Percentiles rank a stretch among this genome's conserved stretches.
Evolutionary conservation across 495 filamentous ascomycete species (phyloP).

Genomic region (Cenococcum geophilum): DNA sequence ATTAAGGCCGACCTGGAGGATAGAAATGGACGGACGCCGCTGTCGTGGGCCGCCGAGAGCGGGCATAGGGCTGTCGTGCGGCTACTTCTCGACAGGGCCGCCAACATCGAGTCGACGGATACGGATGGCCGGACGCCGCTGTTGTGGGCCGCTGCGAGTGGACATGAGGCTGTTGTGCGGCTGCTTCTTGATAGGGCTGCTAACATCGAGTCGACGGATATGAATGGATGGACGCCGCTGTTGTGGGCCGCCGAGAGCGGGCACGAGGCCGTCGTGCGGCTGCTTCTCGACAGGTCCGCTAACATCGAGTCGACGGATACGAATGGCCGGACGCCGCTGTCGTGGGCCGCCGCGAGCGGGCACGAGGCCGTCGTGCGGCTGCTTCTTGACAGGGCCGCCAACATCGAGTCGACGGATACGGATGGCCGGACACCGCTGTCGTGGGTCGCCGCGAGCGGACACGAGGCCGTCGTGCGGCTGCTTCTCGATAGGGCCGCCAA

Average conservation of each 20-base stretch:
- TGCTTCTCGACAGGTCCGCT: background rate
- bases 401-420: background rate
- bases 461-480: background rate
- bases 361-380: background rate
- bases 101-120: background rate
- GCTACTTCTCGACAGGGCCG: background rate
- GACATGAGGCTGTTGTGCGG: background rate
- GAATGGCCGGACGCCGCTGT: too few relatives aligned
- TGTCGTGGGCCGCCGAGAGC: background rate
- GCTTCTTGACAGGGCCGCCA: background rate
- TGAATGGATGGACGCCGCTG: background rate
- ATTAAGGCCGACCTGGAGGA: slow-evolving; percentile 5
- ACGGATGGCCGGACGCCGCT: background rate
- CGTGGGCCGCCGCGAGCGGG: too few relatives aligned
- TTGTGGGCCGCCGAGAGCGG: background rate
- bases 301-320: background rate
- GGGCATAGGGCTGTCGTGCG: background rate
- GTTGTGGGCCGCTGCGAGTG: background rate
- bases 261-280: background rate
- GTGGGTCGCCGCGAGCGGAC: background rate
- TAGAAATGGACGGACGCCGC: background rate
- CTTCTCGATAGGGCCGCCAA: background rate
- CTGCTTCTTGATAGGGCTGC: background rate
- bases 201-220: background rate
- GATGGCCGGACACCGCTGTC: background rate